Evolutionary conservation across 768 basidiomycete genomes (phyloP).

Genomic region (Lentinula aciculospora): DNA sequence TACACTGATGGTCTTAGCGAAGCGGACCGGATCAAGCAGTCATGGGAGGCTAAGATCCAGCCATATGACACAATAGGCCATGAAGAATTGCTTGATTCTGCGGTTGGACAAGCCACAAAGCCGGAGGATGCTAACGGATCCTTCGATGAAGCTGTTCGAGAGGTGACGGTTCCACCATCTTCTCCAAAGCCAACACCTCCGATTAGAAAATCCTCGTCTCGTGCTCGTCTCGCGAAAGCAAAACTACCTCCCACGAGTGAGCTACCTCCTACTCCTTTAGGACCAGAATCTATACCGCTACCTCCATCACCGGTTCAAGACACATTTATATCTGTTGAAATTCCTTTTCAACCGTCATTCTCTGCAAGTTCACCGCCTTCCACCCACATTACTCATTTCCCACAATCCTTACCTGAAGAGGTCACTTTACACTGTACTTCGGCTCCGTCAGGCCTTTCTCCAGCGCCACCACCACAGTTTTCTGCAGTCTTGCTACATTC

Average conservation of each 20-base stretch:
- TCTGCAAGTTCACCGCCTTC: neutral
- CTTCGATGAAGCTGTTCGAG: neutral
- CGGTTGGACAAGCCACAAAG: neutral
- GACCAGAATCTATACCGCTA: neutral
- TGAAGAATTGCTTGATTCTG: constrained; percentile 9
- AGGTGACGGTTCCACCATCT: neutral
- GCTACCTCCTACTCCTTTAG: neutral
- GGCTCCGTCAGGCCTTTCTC: neutral
- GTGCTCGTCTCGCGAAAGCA: neutral
- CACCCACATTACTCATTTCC: too few species aligned
- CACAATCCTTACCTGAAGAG: neutral
- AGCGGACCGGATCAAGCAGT: constrained; percentile 47
- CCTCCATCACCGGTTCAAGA: constrained; percentile 1
- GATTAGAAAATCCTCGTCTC: neutral
- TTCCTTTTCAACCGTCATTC: neutral
- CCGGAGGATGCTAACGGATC: constrained; percentile 10
- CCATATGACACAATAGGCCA: constrained; percentile 6
- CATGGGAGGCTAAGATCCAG: constrained; percentile 43
- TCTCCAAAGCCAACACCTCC: neutral
- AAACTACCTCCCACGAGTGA: neutral
- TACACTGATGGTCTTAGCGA: constrained; percentile 27
- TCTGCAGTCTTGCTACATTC: constrained; percentile 6
- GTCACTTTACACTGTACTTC: neutral
- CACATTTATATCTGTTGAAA: neutral
- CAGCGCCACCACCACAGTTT: neutral